Evolutionary conservation across 306 rosid species (phyloP).

Genomic region (Corylus americana): DNA sequence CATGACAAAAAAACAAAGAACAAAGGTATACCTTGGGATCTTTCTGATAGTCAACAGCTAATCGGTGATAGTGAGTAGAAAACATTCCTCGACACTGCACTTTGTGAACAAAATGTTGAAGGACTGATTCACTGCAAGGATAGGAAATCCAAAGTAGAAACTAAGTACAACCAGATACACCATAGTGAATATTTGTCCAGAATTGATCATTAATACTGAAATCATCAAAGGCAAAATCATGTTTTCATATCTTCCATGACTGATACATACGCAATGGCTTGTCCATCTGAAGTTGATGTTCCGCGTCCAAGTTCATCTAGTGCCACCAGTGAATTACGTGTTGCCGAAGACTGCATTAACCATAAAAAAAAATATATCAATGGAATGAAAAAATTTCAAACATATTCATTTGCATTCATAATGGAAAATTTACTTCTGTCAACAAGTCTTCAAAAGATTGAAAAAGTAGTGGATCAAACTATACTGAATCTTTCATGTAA

Average conservation of each 20-base stretch:
- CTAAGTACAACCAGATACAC: slow-evolving; percentile 9
- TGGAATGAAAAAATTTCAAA: slow-evolving; percentile 4
- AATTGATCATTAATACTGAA: slow-evolving; percentile 11
- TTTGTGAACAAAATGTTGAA: slow-evolving; percentile 76
- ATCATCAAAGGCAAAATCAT: slow-evolving; percentile 14
- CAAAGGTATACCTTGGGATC: slow-evolving; percentile 60
- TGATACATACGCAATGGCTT: slow-evolving; percentile 89
- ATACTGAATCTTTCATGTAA: background rate
- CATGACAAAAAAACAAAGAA: background rate
- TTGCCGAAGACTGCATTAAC: slow-evolving; percentile 73
- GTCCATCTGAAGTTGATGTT: slow-evolving; percentile 97
- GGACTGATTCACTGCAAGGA: slow-evolving; percentile 72
- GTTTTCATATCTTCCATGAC: slow-evolving; percentile 18
- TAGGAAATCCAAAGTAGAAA: slow-evolving; percentile 26
- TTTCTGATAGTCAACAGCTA: slow-evolving; percentile 62
- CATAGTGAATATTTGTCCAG: background rate
- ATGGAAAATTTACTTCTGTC: background rate
- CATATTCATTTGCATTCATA: background rate
- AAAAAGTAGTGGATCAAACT: background rate
- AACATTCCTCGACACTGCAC: slow-evolving; percentile 87
- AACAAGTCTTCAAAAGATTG: background rate
- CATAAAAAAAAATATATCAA: slow-evolving; percentile 21
- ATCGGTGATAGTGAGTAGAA: slow-evolving; percentile 90
- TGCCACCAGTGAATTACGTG: slow-evolving; percentile 75
- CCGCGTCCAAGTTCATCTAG: slow-evolving; percentile 99